Evolutionary conservation across 139 green algal genomes (phyloP), one percentile per base, ranked within the genome.

Genomic region (Nannochloris sp.): DNA sequence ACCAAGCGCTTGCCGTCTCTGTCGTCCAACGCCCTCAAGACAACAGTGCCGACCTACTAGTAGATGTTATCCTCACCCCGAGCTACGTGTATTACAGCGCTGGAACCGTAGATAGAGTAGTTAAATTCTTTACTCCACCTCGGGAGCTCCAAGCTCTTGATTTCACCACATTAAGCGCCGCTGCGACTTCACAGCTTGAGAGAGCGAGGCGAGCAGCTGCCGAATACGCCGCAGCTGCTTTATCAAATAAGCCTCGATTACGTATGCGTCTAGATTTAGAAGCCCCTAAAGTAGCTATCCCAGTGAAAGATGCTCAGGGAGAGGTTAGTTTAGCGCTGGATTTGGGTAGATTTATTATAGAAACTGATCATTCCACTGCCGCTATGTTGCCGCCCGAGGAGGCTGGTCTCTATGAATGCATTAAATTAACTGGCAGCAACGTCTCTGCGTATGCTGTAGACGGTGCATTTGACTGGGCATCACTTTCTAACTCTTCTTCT

Each of bases 281-380:
- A 31, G 90, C 86, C 1, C 90, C 90, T 55, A 96, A 96, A 73
- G 69, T 97, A 48, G 77, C 79, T 4, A 67, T 85, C 8, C 79
- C 79, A 15, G 60, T 75, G 2, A 39, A 51, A 19, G 75, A 65
- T 13, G 23, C 59, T 15, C 10, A 19, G 9, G 72, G 69, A n/a
- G 38, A 63, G 3, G 45, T 75, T 35, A 87, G 76, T 3, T 74
- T 95, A 30, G 74, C 90, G 9, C 56, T 89, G 44, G 88, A 95
- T 71, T 65, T 93, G 39, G 88, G 88, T 32, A 75, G 63, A 29
- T 85, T 93, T 61, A 64, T 76, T 25, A 66, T 95, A 6, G 34
- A 64, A 48, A 80, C 73, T 46, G 78, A 88, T 59, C 31, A 53
- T 3, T 31, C 47, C 2, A 33, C 54, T 6, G 34, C 45, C 4